Base-by-base conservation (phyloP, 768 basidiomycete species). In the Udeniomyces megalosporus region DNA sequence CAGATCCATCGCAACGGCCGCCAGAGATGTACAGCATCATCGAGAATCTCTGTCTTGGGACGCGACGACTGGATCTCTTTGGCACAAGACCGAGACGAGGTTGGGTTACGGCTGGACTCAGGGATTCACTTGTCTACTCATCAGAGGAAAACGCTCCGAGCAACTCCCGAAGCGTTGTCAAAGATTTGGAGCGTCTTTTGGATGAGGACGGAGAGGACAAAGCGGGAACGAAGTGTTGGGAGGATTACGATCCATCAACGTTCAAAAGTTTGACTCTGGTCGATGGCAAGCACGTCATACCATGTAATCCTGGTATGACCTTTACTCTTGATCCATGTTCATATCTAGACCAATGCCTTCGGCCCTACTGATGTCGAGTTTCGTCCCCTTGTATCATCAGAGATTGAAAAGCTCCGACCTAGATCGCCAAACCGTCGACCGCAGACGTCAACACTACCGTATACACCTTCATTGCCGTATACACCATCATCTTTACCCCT, bases 21-120 rank as follows among this genome's bases (percentile, higher is more conserved):
- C 90, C 92, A 20, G 93, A 97, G 72, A 86, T 91, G 78, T 92
- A 96, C 75, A 84, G 85, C 4, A 80, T 99, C 46, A 86, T 97
- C 70, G 95, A 99, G 74, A 96, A 93, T 73, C 97, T 99, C 72
- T 97, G 92, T 71, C 83, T 95, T 54, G 95, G 92, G 4, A 80
- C 85, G 0, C 84, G 93, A 17, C 82, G 95, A 2, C 81, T 99
- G 15, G 90, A 97, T 71, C 75, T 99, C 14, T 96, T 91, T 67
- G 89, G 87, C 0, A 80, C 81, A 2, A 76, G 77, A 0, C 78
- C 80, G 0, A 28, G 83, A 0, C 80, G 83, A 12, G 93, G 93
- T 6, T 99, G 95, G 95, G 84, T 95, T 12, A 87, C 88, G n/a
- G 82, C 84, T 12, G 62, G 68, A 0, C 57, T 44, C 17, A 17